Base-by-base conservation (phyloP, 768 basidiomycete species). In the Amanita molliuscula region DNA sequence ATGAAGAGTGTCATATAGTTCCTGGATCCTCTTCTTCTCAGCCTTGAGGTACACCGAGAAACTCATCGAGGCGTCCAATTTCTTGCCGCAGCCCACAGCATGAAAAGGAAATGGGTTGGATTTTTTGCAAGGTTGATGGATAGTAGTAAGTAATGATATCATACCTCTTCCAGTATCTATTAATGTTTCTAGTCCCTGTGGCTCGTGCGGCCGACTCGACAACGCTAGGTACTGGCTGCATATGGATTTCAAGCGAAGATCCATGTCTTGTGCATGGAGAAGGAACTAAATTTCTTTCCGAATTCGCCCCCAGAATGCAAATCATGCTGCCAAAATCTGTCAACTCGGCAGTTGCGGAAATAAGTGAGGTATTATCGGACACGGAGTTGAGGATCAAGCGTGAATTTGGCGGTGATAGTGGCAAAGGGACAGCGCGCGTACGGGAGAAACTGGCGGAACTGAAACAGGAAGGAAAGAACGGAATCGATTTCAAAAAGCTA, bases 181-280 rank as follows among this genome's bases (percentile, higher is more conserved):
- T 45, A 41, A 49, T 35, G n/a, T 47, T 37, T 61, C 15, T 59
- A 96, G 95, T 99, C 55, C 92, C 96, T 48, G 94, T 98, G 46
- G 78, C 81, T 31, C 86, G 96, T 51, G 95, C 96, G 42, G 86
- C 84, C 16, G 96, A 99, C 62, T 75, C 77, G 48, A 88, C 89
- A 16, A 83, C 74, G 58, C 66, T 81, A 16, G 94, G 91, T 6
- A 71, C 69, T 4, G 96, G 96, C 18, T 68, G 73, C 29, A 69
- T 98, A 36, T 71, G 71, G 54, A 66, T 95, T 44, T 86, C 88
- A 4, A 67, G 72, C 7, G 73, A 82, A 26, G 92, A 97, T 62
- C 81, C 93, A 1, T 82, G 81, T 57, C 66, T 88, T n/a, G 72
- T 99, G 25, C 64, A 84, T 15, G 96, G 96, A n/a, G 70, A 82